Percentiles rank a stretch among this genome's conserved stretches.
Conservation (phyloP, 805 yeast genomes). For the Sugiyamaella floridensis region DNA sequence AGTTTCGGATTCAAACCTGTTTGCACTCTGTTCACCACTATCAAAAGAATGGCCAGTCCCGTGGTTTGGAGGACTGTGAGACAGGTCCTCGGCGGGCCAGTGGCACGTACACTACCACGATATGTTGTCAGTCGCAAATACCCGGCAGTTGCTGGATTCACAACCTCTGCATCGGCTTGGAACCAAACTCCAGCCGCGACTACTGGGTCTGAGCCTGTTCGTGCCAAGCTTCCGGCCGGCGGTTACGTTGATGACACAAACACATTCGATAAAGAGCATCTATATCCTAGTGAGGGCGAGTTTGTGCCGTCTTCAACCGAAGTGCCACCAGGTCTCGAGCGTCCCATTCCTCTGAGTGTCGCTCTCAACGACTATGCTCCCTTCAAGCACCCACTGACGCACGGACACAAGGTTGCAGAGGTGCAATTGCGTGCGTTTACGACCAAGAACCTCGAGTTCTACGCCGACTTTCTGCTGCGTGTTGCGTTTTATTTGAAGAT, state of each 20-base stretch:
- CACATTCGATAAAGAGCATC: conserved; percentile 10
- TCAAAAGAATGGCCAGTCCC: background rate
- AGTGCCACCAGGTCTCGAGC: conserved; percentile 27
- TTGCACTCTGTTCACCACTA: background rate
- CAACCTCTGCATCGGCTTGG: background rate
- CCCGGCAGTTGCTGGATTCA: background rate
- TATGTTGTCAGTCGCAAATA: background rate
- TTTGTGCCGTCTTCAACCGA: conserved; percentile 17
- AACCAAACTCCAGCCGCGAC: background rate
- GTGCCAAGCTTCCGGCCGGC: background rate
- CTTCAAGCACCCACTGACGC: conserved; percentile 52
- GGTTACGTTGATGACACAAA: conserved; percentile 11
- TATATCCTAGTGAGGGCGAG: conserved; percentile 18
- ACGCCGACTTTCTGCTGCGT: conserved; percentile 79
- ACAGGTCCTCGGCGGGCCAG: background rate
- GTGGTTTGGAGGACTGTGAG: background rate
- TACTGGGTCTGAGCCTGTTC: background rate
- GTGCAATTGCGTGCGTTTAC: conserved; percentile 62
- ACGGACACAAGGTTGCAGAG: conserved; percentile 71
- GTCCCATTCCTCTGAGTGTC: conserved; percentile 79
- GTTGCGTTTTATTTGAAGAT: conserved; percentile 86
- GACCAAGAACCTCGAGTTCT: conserved; percentile 61
- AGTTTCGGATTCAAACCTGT: background rate
- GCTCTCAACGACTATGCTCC: conserved; percentile 80
- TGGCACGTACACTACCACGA: background rate